A percentile compares a stretch with the other conserved stretches of the same genome.
Conservation (phyloP, 1,284 basidiomycete species). For the Rhodotorula mucilaginosa region DNA sequence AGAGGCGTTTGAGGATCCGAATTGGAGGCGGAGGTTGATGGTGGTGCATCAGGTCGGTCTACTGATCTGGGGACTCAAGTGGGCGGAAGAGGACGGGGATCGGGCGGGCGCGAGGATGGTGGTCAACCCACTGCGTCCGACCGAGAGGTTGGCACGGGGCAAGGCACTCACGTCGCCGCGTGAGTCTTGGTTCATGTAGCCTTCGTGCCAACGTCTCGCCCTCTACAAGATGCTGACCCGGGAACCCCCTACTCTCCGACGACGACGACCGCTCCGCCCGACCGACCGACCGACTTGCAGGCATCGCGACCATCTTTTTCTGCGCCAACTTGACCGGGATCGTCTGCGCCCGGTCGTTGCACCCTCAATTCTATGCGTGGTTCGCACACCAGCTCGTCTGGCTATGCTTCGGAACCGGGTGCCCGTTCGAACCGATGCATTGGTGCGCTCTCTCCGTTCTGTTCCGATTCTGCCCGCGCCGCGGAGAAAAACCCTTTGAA, state of each 20-base stretch:
- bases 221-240: neutral
- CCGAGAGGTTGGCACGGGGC: neutral
- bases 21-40: slow-evolving; percentile 58
- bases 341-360: slow-evolving; percentile 86
- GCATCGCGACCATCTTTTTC: slow-evolving; percentile 76
- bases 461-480: slow-evolving; percentile 4
- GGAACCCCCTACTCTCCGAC: too few species aligned
- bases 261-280: too few species aligned
- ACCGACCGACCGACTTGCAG: slow-evolving; percentile 52
- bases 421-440: slow-evolving; percentile 47
- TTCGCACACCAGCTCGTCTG: slow-evolving; percentile 65
- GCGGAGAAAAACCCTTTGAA: neutral
- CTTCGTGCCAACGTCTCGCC: neutral
- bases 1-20: slow-evolving; percentile 58
- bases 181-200: neutral
- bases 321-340: slow-evolving; percentile 92
- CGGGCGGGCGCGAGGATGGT: slow-evolving; percentile 58
- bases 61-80: slow-evolving; percentile 61
- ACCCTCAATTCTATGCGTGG: slow-evolving; percentile 99
- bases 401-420: neutral
- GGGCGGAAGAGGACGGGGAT: slow-evolving; percentile 57
- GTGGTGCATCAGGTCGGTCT: slow-evolving; percentile 64
- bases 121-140: slow-evolving; percentile 50
- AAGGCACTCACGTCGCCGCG: slow-evolving; percentile 10
- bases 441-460: slow-evolving; percentile 55